Conservation (phyloP, 1,284 basidiomycete genomes). For the Trametes hirsuta region DNA sequence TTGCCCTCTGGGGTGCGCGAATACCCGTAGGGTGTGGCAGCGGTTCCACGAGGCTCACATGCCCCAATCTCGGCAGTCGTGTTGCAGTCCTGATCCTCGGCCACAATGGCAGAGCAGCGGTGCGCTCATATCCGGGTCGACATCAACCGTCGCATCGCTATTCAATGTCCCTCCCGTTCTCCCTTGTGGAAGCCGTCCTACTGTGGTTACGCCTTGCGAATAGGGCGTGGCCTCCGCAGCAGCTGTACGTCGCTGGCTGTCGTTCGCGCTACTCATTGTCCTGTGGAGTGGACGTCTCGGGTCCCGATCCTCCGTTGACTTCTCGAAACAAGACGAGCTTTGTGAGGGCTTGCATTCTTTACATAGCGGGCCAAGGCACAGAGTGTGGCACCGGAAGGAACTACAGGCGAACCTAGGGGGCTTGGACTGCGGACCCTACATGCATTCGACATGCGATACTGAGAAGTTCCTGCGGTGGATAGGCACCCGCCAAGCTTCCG, state of each 20-base stretch:
- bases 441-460: too few relatives aligned
- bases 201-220: conserved; percentile 3
- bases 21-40: too few relatives aligned
- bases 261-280: background rate
- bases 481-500: too few relatives aligned
- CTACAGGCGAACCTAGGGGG: background rate
- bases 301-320: background rate
- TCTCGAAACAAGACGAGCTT: too few relatives aligned
- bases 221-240: background rate
- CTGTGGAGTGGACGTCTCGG: conserved; percentile 1
- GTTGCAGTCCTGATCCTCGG: background rate
- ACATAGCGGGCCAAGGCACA: background rate
- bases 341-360: background rate
- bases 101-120: background rate
- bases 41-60: too few relatives aligned
- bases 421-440: too few relatives aligned
- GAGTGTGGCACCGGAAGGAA: background rate
- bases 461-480: too few relatives aligned
- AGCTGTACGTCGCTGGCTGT: background rate
- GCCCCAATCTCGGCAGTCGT: too few relatives aligned
- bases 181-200: background rate
- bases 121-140: background rate
- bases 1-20: too few relatives aligned
- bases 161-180: background rate
- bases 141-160: background rate